Conservation (phyloP, 2,329 filamentous ascomycete genomes). For the Ceratocystis cacaofunesta region DNA sequence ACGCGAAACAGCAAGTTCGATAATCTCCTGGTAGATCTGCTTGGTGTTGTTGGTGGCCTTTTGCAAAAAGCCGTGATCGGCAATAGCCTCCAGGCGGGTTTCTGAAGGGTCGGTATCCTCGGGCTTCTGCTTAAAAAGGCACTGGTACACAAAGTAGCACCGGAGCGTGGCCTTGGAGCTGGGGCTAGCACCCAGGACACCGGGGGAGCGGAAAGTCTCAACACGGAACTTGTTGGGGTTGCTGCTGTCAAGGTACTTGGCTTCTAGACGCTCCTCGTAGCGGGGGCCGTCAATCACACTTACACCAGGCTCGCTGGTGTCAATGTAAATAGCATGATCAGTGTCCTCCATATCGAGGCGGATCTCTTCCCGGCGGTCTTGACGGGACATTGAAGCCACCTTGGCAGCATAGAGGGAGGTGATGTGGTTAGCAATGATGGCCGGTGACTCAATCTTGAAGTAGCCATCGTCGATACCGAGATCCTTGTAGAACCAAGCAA, state of each 20-base stretch:
- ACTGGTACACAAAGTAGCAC: conserved; percentile 98
- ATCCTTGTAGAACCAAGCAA: conserved; percentile 93
- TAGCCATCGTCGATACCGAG: conserved; percentile 98
- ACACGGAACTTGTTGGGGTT: conserved; percentile 70
- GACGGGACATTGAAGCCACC: conserved; percentile 79
- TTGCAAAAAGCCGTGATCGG: conserved; percentile 83
- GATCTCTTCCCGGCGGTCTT: conserved; percentile 90
- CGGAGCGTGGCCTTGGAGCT: conserved; percentile 69
- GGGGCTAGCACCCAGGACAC: conserved; percentile 52
- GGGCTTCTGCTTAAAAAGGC: conserved; percentile 64
- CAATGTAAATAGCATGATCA: conserved; percentile 96
- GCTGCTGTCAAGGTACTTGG: conserved; percentile 82
- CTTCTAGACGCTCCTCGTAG: conserved; percentile 86
- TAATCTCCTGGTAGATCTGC: conserved; percentile 87
- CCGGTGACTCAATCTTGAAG: conserved; percentile 77
- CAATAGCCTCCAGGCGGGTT: conserved; percentile 79
- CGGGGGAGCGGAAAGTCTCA: conserved; percentile 90
- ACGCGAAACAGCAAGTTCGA: conserved; percentile 66
- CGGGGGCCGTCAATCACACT: conserved; percentile 64
- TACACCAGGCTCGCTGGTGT: conserved; percentile 82
- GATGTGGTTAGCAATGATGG: conserved; percentile 84
- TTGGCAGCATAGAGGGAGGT: conserved; percentile 95
- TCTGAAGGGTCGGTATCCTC: conserved; percentile 60
- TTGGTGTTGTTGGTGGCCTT: conserved; percentile 95
- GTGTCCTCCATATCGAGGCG: conserved; percentile 85